These are phyloP conservation scores for Priceomyces haplophilus DNA, from an alignment of 805 yeast genomes.

Conservation along the genomic window DNA sequence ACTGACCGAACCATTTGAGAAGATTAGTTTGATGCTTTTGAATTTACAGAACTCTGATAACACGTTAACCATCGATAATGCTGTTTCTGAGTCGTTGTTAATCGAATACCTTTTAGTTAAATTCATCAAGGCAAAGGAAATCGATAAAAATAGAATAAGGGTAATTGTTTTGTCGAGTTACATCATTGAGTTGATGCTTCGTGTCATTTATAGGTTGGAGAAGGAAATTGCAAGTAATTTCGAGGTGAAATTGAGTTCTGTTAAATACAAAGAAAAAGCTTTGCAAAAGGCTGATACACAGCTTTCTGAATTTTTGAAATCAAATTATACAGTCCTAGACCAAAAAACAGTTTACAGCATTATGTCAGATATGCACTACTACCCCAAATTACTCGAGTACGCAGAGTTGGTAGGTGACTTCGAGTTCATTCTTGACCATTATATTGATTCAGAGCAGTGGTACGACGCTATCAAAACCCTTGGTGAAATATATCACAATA, in stretches of 20 bases:
- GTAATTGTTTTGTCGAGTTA: conserved; percentile 57
- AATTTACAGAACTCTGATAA: conserved; percentile 9
- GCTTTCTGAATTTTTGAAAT: conserved; percentile 43
- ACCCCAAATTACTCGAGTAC: conserved; percentile 59
- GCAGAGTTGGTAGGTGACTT: conserved; percentile 69
- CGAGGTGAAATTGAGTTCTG: background rate
- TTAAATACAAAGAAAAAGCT: background rate
- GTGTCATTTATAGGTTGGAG: conserved; percentile 44
- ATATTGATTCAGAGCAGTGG: conserved; percentile 74
- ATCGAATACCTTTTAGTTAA: conserved; percentile 34
- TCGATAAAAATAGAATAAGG: conserved; percentile 27
- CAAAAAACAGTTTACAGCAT: conserved; percentile 68
- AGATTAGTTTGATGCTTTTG: conserved; percentile 54
- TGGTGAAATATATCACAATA: conserved; percentile 46
- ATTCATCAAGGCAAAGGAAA: conserved; percentile 20
- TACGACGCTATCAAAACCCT: conserved; percentile 60
- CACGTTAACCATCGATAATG: background rate
- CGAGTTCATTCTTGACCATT: conserved; percentile 63
- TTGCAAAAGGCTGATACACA: background rate
- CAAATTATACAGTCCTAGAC: conserved; percentile 53
- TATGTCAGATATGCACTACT: conserved; percentile 62
- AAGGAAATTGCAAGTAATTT: conserved; percentile 15
- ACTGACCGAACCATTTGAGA: conserved; percentile 66
- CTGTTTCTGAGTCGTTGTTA: conserved; percentile 23
- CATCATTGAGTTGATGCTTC: conserved; percentile 59